phyloP scores from a whole-genome alignment of 2,329 filamentous ascomycete species.

The Tolypocladium nubicola region DNA sequence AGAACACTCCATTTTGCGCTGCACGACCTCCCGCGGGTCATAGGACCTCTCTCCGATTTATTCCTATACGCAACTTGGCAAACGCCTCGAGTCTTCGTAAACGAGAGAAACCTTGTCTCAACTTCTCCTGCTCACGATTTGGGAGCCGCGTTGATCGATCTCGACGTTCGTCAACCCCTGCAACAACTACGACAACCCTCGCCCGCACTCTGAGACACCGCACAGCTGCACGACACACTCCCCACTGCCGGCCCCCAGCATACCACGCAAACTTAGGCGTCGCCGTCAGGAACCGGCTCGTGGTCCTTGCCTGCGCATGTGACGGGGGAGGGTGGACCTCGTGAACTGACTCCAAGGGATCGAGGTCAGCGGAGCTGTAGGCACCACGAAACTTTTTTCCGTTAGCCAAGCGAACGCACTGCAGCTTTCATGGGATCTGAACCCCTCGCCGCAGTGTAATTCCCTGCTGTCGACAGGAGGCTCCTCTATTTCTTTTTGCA shows the following conservation, averaged over 20 bases:
- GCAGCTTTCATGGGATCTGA: slow-evolving; percentile 3
- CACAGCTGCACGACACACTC: neutral
- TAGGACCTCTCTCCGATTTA: neutral
- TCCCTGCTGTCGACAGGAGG: neutral
- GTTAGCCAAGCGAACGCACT: neutral
- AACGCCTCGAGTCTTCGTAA: neutral
- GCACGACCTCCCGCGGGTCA: neutral
- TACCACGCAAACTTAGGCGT: slow-evolving; percentile 2
- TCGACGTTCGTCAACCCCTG: slow-evolving; percentile 11
- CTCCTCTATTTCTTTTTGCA: neutral
- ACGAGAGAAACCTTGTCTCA: neutral
- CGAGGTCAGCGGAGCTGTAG: slow-evolving; percentile 16
- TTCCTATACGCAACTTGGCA: neutral
- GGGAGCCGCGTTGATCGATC: slow-evolving; percentile 8
- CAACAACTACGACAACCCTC: neutral
- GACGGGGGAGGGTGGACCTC: slow-evolving; percentile 29
- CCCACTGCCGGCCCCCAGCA: neutral
- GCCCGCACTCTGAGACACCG: neutral
- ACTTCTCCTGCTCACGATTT: slow-evolving; percentile 3
- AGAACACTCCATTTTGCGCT: neutral
- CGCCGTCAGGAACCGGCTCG: slow-evolving; percentile 13
- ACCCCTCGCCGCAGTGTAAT: neutral
- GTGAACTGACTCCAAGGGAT: slow-evolving; percentile 23
- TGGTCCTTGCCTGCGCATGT: slow-evolving; percentile 31
- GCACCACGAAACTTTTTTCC: neutral